Evolutionary conservation across 176 grass and related monocot species (phyloP).

Genomic region (Oryza meyeriana): DNA sequence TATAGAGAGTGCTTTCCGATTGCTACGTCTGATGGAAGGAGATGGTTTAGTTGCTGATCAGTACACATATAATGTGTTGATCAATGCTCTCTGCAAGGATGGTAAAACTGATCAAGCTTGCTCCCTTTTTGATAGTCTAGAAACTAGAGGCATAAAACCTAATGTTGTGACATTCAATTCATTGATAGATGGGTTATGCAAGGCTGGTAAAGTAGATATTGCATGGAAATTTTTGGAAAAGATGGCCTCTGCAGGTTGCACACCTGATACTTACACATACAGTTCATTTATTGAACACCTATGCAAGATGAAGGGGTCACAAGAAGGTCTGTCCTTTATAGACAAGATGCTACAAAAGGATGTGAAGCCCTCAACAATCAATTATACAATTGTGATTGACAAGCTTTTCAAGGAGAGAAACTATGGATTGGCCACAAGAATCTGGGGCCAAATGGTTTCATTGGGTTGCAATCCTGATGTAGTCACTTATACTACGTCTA

Average conservation of each 20-base stretch:
- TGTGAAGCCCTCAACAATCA: constrained; percentile 40
- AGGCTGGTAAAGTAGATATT: constrained; percentile 40
- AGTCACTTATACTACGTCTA: constrained; percentile 52
- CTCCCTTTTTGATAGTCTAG: constrained; percentile 39
- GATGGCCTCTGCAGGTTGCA: constrained; percentile 47
- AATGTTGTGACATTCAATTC: constrained; percentile 58
- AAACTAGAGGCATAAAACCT: constrained; percentile 40
- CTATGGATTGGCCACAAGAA: constrained; percentile 43
- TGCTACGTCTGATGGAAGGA: constrained; percentile 50
- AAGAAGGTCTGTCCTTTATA: constrained; percentile 47
- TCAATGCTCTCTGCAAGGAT: constrained; percentile 61
- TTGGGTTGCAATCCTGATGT: constrained; percentile 49
- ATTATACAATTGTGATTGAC: constrained; percentile 62
- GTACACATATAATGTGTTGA: constrained; percentile 50
- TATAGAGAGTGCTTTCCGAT: constrained; percentile 48
- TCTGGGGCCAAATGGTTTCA: constrained; percentile 50
- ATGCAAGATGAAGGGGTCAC: constrained; percentile 46
- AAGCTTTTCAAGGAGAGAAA: constrained; percentile 51
- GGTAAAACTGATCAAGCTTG: constrained; percentile 46
- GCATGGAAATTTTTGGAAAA: constrained; percentile 48
- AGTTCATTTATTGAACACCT: constrained; percentile 54
- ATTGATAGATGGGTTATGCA: constrained; percentile 58
- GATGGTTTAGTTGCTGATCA: constrained; percentile 48
- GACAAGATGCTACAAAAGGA: constrained; percentile 53
- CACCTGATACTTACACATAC: constrained; percentile 56